Conservation (phyloP, 352 stramenopile genomes). For the Pythium sukuiense region DNA sequence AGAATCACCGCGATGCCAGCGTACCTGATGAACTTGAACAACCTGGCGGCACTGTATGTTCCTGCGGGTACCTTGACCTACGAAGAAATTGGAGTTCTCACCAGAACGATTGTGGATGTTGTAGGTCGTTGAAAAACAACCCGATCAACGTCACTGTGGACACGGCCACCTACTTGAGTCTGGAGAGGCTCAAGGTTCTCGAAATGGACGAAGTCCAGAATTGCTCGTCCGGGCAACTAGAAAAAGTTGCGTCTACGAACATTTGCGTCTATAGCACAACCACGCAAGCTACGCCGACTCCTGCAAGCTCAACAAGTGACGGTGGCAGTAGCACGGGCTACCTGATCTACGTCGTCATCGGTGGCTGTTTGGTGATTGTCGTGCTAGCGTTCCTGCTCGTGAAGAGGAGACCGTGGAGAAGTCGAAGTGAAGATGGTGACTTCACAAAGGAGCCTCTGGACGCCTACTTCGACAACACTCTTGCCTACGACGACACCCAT, state of each 20-base stretch:
- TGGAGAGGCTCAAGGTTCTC: too few relatives aligned
- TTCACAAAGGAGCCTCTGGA: constrained; percentile 40
- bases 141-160: too few relatives aligned
- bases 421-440: neutral
- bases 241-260: too few relatives aligned
- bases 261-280: too few relatives aligned
- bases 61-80: neutral
- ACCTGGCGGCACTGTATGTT: constrained; percentile 5
- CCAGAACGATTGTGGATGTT: neutral
- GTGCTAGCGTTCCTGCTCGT: constrained; percentile 9
- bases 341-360: constrained; percentile 51
- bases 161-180: too few relatives aligned
- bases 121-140: too few relatives aligned
- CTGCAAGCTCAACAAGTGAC: neutral
- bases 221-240: too few relatives aligned
- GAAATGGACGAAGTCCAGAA: too few relatives aligned
- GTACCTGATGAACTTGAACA: neutral
- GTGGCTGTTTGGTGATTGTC: constrained; percentile 10
- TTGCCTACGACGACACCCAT: constrained; percentile 62
- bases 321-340: constrained; percentile 40
- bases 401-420: constrained; percentile 17
- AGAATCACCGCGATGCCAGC: neutral
- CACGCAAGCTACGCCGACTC: neutral
- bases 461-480: constrained; percentile 49
- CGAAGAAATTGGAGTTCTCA: neutral